A percentile compares a stretch with the other conserved stretches of the same genome.
These are phyloP conservation scores for Myochromella boudieri DNA, from an alignment of 768 basidiomycete genomes.

Conservation along the genomic window DNA sequence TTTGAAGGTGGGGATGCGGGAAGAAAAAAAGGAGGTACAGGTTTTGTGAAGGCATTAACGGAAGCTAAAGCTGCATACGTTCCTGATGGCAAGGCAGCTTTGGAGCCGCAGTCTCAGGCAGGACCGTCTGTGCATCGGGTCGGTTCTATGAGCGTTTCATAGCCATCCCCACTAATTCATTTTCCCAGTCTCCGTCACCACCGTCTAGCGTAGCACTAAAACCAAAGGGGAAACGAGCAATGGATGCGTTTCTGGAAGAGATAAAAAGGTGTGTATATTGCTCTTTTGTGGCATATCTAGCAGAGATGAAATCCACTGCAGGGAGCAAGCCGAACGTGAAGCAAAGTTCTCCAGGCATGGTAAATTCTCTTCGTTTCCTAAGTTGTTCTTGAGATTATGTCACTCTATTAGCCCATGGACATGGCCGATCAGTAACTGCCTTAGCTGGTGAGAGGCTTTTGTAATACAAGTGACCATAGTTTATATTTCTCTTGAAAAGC, in stretches of 20 bases:
- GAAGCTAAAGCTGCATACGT: conserved; percentile 51
- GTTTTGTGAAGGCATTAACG: conserved; percentile 62
- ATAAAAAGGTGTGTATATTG: conserved; percentile 71
- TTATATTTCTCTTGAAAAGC: conserved; percentile 41
- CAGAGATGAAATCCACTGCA: conserved; percentile 29
- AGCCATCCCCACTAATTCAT: conserved; percentile 1
- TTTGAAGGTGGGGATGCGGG: conserved; percentile 72
- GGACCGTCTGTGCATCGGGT: conserved; percentile 14
- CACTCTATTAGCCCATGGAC: conserved; percentile 48
- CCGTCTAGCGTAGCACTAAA: conserved; percentile 49
- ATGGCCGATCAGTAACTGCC: conserved; percentile 81
- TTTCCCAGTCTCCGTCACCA: conserved; percentile 56
- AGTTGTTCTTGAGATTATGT: conserved; percentile 1
- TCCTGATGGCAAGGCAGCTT: conserved; percentile 31
- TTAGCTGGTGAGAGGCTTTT: conserved; percentile 66
- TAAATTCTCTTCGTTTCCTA: conserved; percentile 20
- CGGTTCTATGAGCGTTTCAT: conserved; percentile 1
- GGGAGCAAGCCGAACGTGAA: conserved; percentile 92
- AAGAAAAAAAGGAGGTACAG: conserved; percentile 48
- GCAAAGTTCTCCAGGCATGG: conserved; percentile 75
- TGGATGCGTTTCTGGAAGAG: conserved; percentile 96
- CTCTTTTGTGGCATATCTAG: neutral
- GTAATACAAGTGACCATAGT: neutral
- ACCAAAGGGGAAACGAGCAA: conserved; percentile 92
- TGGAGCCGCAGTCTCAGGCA: conserved; percentile 18